Base-by-base conservation (phyloP, 441 rosid genomes). In the Viola pubescens region DNA sequence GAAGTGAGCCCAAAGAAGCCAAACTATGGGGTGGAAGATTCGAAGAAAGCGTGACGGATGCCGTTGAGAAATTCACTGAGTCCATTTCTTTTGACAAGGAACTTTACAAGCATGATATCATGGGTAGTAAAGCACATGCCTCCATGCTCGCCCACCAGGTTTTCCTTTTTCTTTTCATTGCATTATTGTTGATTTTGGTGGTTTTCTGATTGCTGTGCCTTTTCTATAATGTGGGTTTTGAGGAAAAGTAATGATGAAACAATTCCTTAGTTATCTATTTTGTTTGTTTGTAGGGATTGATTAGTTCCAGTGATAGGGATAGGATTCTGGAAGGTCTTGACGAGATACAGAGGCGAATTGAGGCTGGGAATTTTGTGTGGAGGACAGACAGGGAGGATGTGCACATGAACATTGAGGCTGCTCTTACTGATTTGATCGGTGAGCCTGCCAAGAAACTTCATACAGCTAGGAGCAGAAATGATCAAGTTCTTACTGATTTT, bases 21-120 rank as follows among this genome's bases (percentile, higher is more conserved):
- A 92, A 92, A 83, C 74, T 92, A 7, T 92, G 97, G 96, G 98
- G 98, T 0, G 98, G 98, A 13, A 85, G 98, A 70, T 92, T 92
- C 69, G 81, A 89, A 60, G 92, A 86, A 83, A 82, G 86, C 62
- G 94, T 90, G 37, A 84, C 96, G 1, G 87, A 78, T 54, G 67
- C 64, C 7, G 98, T 89, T n/a, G 97, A 89, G 88, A 80, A 77
- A 72, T 92, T 92, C 76, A 92, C 97, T 0, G 98, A 94, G 70
- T 94, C 96, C 16, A 77, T 94, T 48, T 94, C 98, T 0, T 89
- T 81, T 46, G 98, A 94, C 62, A 89, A 88, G 79, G 75, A 70
- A 70, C 73, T 94, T 52, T 94, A 86, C 72, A 86, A 81, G 76
- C 92, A 89, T 9, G 97, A 89, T 62, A 92, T 92, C 26, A 75